phyloP scores from a whole-genome alignment of 306 rosid species.

The Myrica gale region DNA sequence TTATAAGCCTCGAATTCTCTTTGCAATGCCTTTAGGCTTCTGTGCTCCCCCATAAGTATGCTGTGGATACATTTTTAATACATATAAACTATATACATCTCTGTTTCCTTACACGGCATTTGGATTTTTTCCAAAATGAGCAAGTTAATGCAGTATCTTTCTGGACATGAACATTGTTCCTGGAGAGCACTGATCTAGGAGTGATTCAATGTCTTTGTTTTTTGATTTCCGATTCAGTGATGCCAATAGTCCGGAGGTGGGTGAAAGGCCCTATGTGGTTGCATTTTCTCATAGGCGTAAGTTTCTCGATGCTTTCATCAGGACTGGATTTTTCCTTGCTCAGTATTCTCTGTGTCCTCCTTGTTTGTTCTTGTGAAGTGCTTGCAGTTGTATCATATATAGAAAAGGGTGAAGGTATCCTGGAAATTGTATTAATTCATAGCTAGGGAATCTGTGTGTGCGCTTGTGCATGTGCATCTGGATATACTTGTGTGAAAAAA shows the following conservation, averaged over 20 bases:
- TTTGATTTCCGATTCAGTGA: slow-evolving; percentile 54
- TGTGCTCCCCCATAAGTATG: not conserved
- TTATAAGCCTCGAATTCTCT: not conserved
- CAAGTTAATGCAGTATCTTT: not conserved
- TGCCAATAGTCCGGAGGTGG: slow-evolving; percentile 65
- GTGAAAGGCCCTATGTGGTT: slow-evolving; percentile 94
- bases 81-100: not conserved
- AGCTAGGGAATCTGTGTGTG: too few relatives aligned
- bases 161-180: not conserved
- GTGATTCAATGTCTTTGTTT: slow-evolving; percentile 3
- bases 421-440: not conserved
- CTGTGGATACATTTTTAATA: not conserved
- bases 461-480: not conserved
- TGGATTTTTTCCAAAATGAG: not conserved
- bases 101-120: not conserved
- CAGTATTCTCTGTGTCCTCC: not conserved
- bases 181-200: not conserved
- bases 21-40: not conserved
- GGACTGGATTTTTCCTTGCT: not conserved
- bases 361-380: not conserved
- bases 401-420: not conserved
- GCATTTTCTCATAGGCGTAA: slow-evolving; percentile 88
- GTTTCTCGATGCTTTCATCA: slow-evolving; percentile 30
- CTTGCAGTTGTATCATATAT: not conserved
- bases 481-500: not conserved